Percentiles rank a stretch among this genome's conserved stretches.
Conservation (phyloP, 108 stramenopile genomes). For the Nannochloropsis gaditana region DNA sequence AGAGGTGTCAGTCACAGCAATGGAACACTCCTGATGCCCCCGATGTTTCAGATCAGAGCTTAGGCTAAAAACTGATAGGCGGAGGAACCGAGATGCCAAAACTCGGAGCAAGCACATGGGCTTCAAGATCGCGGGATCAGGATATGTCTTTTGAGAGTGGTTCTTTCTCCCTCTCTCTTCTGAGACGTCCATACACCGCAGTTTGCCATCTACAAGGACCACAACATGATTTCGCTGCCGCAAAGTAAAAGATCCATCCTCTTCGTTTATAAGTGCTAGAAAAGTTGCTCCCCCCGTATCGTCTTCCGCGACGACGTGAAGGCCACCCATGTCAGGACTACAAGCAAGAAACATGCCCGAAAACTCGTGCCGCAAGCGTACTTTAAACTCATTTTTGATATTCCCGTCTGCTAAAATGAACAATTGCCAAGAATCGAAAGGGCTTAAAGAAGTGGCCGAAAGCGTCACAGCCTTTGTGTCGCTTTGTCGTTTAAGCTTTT, state of each 20-base stretch:
- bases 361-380: neutral
- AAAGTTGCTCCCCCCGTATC: neutral
- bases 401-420: neutral
- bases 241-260: neutral
- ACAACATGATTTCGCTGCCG: neutral
- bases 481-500: neutral
- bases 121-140: neutral
- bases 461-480: neutral
- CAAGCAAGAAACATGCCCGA: neutral
- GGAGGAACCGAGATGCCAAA: neutral
- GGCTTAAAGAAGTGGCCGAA: neutral
- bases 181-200: neutral
- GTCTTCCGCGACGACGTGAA: neutral
- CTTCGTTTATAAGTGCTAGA: neutral
- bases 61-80: neutral
- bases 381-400: neutral
- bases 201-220: neutral
- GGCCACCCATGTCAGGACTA: constrained; percentile 1
- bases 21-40: neutral
- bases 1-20: neutral
- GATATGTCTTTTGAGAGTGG: neutral
- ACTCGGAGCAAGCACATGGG: constrained; percentile 10
- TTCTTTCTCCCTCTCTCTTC: neutral
- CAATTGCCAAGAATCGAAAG: neutral
- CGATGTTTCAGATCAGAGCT: neutral